phyloP scores from a whole-genome alignment of 2,329 filamentous ascomycete genomes.

The Aspergillus brasiliensis region DNA sequence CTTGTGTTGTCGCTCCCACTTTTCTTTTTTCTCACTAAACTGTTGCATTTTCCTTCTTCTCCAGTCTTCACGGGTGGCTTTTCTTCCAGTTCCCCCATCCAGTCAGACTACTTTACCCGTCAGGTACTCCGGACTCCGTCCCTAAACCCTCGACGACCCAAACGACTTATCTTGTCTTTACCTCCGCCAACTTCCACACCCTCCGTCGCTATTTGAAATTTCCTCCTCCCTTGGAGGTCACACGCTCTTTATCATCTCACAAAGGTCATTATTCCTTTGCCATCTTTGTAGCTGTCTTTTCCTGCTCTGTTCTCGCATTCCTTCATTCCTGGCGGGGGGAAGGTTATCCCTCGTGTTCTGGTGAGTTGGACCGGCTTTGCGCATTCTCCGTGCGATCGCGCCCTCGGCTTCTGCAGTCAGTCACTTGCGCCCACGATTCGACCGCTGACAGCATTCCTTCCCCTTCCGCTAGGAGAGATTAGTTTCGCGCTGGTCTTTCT shows the following conservation, averaged over 20 bases:
- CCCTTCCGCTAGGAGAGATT: neutral
- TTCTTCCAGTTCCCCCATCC: neutral
- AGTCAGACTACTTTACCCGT: neutral
- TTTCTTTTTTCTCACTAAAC: neutral
- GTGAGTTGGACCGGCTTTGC: slow-evolving; percentile 14
- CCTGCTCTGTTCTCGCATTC: slow-evolving; percentile 3
- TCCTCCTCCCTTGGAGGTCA: slow-evolving; percentile 10
- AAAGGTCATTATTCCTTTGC: neutral
- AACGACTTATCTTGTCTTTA: neutral
- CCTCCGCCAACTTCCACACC: neutral
- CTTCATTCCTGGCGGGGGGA: slow-evolving; percentile 20
- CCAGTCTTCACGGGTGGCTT: neutral
- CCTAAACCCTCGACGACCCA: neutral
- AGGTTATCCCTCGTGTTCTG: slow-evolving; percentile 14
- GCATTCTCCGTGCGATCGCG: slow-evolving; percentile 17
- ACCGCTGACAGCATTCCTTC: slow-evolving; percentile 16
- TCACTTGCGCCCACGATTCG: slow-evolving; percentile 10
- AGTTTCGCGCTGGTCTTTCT: neutral
- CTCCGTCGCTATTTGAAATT: neutral
- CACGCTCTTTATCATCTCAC: slow-evolving; percentile 9
- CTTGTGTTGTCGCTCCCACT: neutral
- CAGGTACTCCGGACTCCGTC: neutral
- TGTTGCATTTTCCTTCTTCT: neutral
- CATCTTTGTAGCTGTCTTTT: slow-evolving; percentile 2
- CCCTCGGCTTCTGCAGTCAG: slow-evolving; percentile 10